Conservation (phyloP, 2,329 filamentous ascomycete species). For the Coniochaeta sp. region DNA sequence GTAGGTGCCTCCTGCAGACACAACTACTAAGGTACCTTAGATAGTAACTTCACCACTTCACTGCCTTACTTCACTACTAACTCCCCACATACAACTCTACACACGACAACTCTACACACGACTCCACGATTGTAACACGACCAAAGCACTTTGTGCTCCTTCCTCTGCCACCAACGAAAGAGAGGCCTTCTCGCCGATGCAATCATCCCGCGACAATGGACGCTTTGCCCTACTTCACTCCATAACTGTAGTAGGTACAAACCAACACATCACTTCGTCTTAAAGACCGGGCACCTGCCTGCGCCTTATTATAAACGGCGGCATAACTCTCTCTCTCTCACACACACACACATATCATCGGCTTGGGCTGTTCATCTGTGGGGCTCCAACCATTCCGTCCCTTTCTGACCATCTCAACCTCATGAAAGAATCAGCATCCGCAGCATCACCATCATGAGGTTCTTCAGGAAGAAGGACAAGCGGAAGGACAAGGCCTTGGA, state of each 20-base stretch:
- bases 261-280: background rate
- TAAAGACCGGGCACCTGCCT: background rate
- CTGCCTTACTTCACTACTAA: too few relatives aligned
- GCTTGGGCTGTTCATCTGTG: background rate
- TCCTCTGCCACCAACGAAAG: background rate
- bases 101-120: too few relatives aligned
- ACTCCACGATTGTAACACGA: background rate
- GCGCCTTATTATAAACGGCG: background rate
- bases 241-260: background rate
- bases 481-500: constrained; percentile 13
- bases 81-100: too few relatives aligned
- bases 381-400: background rate
- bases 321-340: background rate
- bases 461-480: constrained; percentile 26
- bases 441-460: constrained; percentile 19
- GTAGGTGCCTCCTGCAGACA: background rate
- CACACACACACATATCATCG: too few relatives aligned
- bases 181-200: background rate
- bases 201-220: background rate
- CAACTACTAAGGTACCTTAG: too few relatives aligned
- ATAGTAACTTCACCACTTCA: too few relatives aligned
- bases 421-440: background rate
- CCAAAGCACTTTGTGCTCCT: background rate
- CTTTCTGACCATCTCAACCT: background rate
- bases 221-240: background rate